Conservation (phyloP, 2,329 filamentous ascomycete species). For the Daldinia sp. region DNA sequence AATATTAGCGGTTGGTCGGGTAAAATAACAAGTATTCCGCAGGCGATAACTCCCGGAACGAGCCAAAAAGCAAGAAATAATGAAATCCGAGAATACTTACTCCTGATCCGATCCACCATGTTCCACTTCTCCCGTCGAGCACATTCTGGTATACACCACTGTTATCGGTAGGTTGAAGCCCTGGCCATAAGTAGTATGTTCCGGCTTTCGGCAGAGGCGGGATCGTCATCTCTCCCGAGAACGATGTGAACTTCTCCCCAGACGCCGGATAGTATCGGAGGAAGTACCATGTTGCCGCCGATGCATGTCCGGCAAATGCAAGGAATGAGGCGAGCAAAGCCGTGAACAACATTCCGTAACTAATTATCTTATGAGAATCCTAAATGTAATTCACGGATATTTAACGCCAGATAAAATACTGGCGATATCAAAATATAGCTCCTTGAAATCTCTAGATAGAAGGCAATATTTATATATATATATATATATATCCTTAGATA, state of each 20-base stretch:
- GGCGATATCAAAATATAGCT: conserved; percentile 1
- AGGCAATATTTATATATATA: conserved; percentile 19
- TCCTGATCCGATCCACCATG: conserved; percentile 57
- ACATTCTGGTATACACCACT: conserved; percentile 59
- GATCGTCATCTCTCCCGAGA: conserved; percentile 50
- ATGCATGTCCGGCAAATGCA: conserved; percentile 46
- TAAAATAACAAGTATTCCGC: background rate
- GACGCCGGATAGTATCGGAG: conserved; percentile 52
- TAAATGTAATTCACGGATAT: background rate
- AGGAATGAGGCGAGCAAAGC: conserved; percentile 44
- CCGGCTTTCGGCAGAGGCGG: conserved; percentile 51
- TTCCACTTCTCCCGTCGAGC: conserved; percentile 55
- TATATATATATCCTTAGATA: no score
- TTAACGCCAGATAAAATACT: conserved; percentile 1
- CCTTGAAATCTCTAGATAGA: conserved; percentile 26
- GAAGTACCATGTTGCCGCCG: conserved; percentile 52
- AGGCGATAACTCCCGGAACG: background rate
- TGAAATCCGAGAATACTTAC: background rate
- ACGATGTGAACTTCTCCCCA: conserved; percentile 52
- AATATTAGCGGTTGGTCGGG: background rate
- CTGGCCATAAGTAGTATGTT: conserved; percentile 58
- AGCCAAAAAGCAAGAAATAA: background rate
- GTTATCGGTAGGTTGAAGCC: conserved; percentile 56
- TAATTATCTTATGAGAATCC: background rate
- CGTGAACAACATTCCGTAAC: conserved; percentile 35